Evolutionary conservation across 2,329 filamentous ascomycete genomes (phyloP), one percentile per base, ranked within the genome.

Genomic region (Aspergillus pseudonomiae): DNA sequence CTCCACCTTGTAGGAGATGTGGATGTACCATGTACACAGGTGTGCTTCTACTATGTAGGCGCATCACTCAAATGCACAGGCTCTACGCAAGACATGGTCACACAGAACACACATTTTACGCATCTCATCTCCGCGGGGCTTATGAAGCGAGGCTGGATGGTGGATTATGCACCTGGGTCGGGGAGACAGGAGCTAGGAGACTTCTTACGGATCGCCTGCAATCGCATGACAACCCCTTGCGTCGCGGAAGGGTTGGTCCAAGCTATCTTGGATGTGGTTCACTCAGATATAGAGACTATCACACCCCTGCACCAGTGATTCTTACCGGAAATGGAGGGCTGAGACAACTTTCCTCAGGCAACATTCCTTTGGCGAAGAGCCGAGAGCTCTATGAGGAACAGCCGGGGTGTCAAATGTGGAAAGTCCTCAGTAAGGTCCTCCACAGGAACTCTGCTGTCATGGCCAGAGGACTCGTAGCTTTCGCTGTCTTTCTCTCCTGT

Each of bases 11-110:
- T 55, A 16, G 52, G 52, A 19, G 10, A 26, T 16, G 32, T 55
- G 32, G 21, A 55, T 39, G 52, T 55, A 3, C 52, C 52, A 39
- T 55, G 52, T 19, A 55, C 52, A 6, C 52, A 55, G 24, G 52
- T 55, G 21, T 55, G 52, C 21, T 55, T 55, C 30, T 55, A 55
- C n/a, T 55, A 55, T 19, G 52, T 36, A 21, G 52, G 52, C 52
- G 12, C 30, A 12, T 55, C 52, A 14, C 32, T 24, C n/a, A 24
- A 55, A 26, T 2, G 1, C 5, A 39, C 14, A 11, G 12, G 26
- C 6, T 26, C 32, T 55, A 11, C n/a, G 39, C 32, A 39, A 24
- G 52, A 36, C 14, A 36, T 39, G n/a, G 52, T 32, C n/a, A n/a
- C 7, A 3, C 32, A 55, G 32, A 55, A 55, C 10, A 55, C 52